Conservation (phyloP, 768 basidiomycete species). For the Nidularia pulvinata region DNA sequence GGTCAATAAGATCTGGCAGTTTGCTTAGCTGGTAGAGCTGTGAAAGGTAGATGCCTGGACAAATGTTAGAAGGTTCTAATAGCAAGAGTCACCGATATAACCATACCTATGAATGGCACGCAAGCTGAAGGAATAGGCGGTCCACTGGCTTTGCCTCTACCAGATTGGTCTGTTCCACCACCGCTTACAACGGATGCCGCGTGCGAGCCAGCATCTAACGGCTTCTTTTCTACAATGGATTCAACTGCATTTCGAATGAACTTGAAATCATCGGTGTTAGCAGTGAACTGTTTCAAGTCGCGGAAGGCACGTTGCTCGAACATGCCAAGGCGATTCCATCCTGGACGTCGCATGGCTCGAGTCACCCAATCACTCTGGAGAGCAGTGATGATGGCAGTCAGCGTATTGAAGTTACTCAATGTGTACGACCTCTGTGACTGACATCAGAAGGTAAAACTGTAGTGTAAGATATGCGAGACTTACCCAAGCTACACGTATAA, state of each 20-base stretch:
- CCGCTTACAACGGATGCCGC: slow-evolving; percentile 53
- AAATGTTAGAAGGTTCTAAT: slow-evolving; percentile 1
- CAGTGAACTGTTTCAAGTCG: slow-evolving; percentile 69
- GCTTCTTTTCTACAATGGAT: slow-evolving; percentile 65
- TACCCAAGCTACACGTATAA: slow-evolving; percentile 87
- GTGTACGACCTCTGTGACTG: slow-evolving; percentile 22
- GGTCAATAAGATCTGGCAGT: slow-evolving; percentile 82
- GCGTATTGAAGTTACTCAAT: slow-evolving; percentile 74
- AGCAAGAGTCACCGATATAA: neutral
- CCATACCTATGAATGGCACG: slow-evolving; percentile 82
- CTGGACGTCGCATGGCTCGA: slow-evolving; percentile 61
- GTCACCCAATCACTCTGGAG: slow-evolving; percentile 70
- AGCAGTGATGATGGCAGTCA: slow-evolving; percentile 80
- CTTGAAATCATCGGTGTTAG: slow-evolving; percentile 68
- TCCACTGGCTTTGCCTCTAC: slow-evolving; percentile 36
- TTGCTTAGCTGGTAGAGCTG: slow-evolving; percentile 64
- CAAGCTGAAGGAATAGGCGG: slow-evolving; percentile 50
- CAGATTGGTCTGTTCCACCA: slow-evolving; percentile 32
- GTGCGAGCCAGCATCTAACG: slow-evolving; percentile 51
- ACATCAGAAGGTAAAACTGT: slow-evolving; percentile 1
- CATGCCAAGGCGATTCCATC: slow-evolving; percentile 62
- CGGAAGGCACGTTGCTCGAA: slow-evolving; percentile 76
- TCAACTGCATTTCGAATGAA: slow-evolving; percentile 68
- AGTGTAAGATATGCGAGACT: slow-evolving; percentile 18
- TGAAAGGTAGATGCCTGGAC: slow-evolving; percentile 72